These are phyloP conservation scores for Aquilaria malaccensis DNA, from an alignment of 345 rosid species.

Conservation along the genomic window DNA sequence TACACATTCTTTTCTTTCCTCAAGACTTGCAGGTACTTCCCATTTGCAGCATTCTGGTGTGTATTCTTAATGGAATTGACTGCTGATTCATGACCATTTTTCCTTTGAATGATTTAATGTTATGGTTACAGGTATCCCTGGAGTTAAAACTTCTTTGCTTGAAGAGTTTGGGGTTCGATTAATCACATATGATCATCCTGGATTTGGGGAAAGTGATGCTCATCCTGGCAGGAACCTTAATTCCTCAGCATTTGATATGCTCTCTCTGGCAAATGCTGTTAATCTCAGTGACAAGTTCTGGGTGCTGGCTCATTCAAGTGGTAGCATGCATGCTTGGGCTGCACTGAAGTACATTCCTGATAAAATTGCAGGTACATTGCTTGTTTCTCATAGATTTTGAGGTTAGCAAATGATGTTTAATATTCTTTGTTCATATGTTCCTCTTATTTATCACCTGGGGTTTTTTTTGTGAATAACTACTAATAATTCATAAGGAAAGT, in stretches of 20 bases:
- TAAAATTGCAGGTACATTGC: constrained; percentile 64
- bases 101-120: constrained; percentile 4
- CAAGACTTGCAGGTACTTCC: constrained; percentile 70
- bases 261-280: constrained; percentile 55
- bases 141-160: constrained; percentile 59
- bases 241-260: constrained; percentile 78
- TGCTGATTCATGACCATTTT: neutral
- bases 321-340: constrained; percentile 92
- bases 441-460: no score
- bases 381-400: neutral
- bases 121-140: constrained; percentile 59
- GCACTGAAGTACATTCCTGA: constrained; percentile 75
- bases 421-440: no score
- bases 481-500: no score
- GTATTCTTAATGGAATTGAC: neutral
- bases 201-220: constrained; percentile 98
- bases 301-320: constrained; percentile 81
- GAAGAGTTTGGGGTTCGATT: constrained; percentile 76
- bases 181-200: constrained; percentile 90
- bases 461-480: no score
- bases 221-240: constrained; percentile 67
- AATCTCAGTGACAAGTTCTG: constrained; percentile 67
- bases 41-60: neutral
- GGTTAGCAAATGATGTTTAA: no score
- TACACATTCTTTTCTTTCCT: constrained; percentile 80